Evolutionary conservation across 768 basidiomycete species (phyloP), one percentile per base, ranked within the genome.

Genomic region (Psilocybe tampanensis): DNA sequence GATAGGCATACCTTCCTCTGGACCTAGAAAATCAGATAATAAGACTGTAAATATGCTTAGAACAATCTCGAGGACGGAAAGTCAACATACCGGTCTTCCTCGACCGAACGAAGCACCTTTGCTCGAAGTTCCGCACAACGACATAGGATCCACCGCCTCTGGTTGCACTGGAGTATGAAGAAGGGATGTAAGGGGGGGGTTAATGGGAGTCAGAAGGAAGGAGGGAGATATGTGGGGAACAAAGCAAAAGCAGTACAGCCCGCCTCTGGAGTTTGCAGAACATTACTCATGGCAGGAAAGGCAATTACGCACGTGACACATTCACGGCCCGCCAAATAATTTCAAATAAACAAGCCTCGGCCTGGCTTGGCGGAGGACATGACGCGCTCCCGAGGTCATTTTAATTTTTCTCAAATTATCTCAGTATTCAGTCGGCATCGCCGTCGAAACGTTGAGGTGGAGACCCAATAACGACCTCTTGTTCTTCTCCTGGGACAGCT

Each of bases 71-170:
- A 48, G 26, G 22, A 29, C 44, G 39, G 22, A 49, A 17, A 48
- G 12, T 56, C 41, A 29, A 64, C 80, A 44, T 68, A 85, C 84
- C 62, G 82, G 79, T 74, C 80, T 78, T 48, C 68, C 71, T 36
- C 83, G 77, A 34, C 84, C 83, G 70, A 88, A 88, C n/a, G 81
- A 76, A 52, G 81, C 57, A 58, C 77, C 76, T 36, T 72, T 74
- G 11, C 76, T 70, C 52, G 84, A 81, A 49, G 80, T 74, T 55
- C 85, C 83, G 70, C 86, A 88, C 63, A 82, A 71, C 52, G 81
- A 70, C 86, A 87, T 69, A 48, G 33, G 9, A 18, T 49, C 32
- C 22, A 32, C 12, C 26, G 41, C n/a, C n/a, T n/a, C n/a, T n/a
- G 21, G 11, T 24, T 17, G 17, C 23, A 11, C 7, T 26, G n/a